Conservation (phyloP, 768 basidiomycete genomes). For the Suillus bovinus region DNA sequence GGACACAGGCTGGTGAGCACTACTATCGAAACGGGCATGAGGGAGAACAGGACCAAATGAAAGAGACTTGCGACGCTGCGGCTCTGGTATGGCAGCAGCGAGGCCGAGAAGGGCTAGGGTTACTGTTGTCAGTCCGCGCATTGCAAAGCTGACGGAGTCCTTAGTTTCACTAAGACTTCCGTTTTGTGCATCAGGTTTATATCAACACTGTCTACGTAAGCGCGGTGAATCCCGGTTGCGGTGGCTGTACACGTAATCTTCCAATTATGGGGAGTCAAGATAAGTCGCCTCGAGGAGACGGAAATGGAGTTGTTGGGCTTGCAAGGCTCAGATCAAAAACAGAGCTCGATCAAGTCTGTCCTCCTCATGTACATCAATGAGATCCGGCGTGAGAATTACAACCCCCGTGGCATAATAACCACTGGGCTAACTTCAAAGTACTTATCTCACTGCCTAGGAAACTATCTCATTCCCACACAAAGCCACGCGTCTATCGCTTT, state of each 20-base stretch:
- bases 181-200: background rate
- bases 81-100: conserved; percentile 40
- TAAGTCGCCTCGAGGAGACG: conserved; percentile 5
- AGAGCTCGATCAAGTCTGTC: background rate
- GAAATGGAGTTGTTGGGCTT: background rate
- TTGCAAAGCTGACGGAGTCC: conserved; percentile 22
- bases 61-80: conserved; percentile 72
- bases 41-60: conserved; percentile 83
- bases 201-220: background rate
- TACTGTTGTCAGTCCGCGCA: conserved; percentile 69
- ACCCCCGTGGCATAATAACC: background rate
- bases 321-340: background rate
- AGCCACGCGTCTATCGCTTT: background rate
- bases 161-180: background rate
- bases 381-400: conserved; percentile 1
- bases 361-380: background rate
- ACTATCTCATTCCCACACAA: background rate
- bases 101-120: conserved; percentile 61
- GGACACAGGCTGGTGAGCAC: conserved; percentile 31
- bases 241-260: conserved; percentile 3
- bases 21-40: conserved; percentile 65
- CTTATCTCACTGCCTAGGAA: background rate
- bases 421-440: too few relatives aligned
- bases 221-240: background rate
- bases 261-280: background rate